Conservation (phyloP, 768 basidiomycete genomes). For the Daedaleopsis nitida region DNA sequence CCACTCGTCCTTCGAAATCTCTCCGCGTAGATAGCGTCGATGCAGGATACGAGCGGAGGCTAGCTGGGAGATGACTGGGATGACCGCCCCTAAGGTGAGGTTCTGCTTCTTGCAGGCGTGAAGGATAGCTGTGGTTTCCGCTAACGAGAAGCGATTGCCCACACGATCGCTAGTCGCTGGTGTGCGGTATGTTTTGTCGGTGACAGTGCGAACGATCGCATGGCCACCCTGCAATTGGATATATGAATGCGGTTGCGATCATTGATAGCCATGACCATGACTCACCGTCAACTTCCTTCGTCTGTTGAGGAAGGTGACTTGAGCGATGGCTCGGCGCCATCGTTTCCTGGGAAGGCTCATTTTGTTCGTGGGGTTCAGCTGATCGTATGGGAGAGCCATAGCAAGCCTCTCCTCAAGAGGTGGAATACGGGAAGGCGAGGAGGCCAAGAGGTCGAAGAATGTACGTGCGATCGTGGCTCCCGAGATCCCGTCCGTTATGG, state of each 20-base stretch:
- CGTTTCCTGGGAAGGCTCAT: conserved; percentile 39
- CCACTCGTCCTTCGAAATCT: conserved; percentile 56
- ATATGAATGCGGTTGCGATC: too few species aligned
- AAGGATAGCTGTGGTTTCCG: conserved; percentile 35
- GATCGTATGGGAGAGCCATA: conserved; percentile 41
- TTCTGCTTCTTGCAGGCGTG: conserved; percentile 42
- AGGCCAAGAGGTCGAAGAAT: conserved; percentile 46
- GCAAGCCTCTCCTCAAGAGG: conserved; percentile 42
- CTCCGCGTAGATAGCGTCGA: conserved; percentile 46
- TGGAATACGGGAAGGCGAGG: conserved; percentile 16
- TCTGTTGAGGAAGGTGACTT: conserved; percentile 38
- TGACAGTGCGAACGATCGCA: conserved; percentile 48
- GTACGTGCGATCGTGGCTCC: conserved; percentile 43
- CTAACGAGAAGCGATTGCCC: conserved; percentile 28
- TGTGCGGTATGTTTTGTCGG: conserved; percentile 35
- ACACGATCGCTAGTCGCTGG: conserved; percentile 38
- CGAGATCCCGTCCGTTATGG: conserved; percentile 51
- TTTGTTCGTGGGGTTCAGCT: conserved; percentile 36
- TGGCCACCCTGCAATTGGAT: conserved; percentile 52
- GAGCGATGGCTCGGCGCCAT: conserved; percentile 49
- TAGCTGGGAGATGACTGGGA: conserved; percentile 52
- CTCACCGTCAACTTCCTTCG: conserved; percentile 39
- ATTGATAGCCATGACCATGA: background rate
- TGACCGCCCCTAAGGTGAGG: conserved; percentile 54
- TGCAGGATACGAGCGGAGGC: conserved; percentile 54